Conservation (phyloP, 345 rosid species). For the Iberis pinnata region DNA sequence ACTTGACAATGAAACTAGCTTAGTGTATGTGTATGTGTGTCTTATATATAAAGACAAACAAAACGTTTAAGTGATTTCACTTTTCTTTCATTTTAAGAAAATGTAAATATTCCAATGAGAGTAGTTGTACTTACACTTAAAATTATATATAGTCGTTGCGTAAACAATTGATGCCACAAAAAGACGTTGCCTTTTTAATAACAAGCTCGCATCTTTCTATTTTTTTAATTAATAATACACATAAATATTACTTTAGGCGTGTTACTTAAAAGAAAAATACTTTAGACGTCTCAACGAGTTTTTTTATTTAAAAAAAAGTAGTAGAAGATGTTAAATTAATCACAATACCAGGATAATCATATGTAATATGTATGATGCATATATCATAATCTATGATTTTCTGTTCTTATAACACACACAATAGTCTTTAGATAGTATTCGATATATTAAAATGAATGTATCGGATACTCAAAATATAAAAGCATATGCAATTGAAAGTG, state of each 20-base stretch:
- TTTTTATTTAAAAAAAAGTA: neutral
- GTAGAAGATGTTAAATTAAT: too few relatives aligned
- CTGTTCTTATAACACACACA: too few relatives aligned
- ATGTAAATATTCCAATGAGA: conserved; percentile 1
- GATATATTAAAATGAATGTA: neutral
- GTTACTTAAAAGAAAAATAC: too few relatives aligned
- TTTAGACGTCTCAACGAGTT: too few relatives aligned
- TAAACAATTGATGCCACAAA: conserved; percentile 20
- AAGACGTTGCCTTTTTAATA: conserved; percentile 22
- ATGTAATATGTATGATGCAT: too few relatives aligned
- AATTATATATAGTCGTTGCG: conserved; percentile 20
- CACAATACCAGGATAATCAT: too few relatives aligned
- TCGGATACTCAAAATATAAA: neutral
- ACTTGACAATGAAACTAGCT: neutral
- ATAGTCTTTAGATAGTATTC: neutral
- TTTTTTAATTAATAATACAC: conserved; percentile 17
- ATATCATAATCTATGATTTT: too few relatives aligned
- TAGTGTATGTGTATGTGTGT: neutral
- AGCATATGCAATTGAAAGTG: conserved; percentile 6
- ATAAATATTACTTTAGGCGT: conserved; percentile 14
- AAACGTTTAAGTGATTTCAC: conserved; percentile 2
- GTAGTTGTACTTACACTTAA: too few relatives aligned
- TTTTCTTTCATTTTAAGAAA: neutral
- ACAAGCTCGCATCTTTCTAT: neutral
- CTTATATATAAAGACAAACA: conserved; percentile 5